Evolutionary conservation across 2,329 filamentous ascomycete genomes (phyloP), one percentile per base, ranked within the genome.

Genomic region (Cladophialophora psammophila): DNA sequence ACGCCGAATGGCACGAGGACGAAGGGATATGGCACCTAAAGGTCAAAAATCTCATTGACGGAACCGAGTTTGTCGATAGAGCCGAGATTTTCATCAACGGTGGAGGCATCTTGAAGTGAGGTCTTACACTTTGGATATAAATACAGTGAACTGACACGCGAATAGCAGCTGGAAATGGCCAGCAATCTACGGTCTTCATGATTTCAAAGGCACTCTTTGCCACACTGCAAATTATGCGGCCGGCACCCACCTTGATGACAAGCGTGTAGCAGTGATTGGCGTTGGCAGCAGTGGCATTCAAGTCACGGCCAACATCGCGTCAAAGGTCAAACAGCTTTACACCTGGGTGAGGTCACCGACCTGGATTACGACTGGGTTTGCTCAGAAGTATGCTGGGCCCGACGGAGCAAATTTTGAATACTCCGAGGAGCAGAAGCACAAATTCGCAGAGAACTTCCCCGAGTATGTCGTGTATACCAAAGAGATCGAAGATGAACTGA

Each of bases 181-280:
- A 1, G 79, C 81, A 15, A 81, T 88, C 18, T 79, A 82, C 0
- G 87, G 86, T 0, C 69, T 84, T 0, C 71, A 81, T 1, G 77
- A 76, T 18, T 90, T 87, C 76, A 75, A 80, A 62, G 86, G 86
- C 9, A 73, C 76, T 9, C 75, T 87, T 3, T 79, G 87, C 48
- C 87, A 89, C 72, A 84, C 84, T 0, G 83, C 86, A 1, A 78
- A 81, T 42, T 90, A 86, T 85, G 81, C 85, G 1, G 75, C 83
- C 5, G 79, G 81, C 20, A 76, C 85, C 6, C 78, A 84, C 15
- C 75, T 86, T 5, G 74, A 73, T 1, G 81, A 77, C 31, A 85
- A 85, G 68, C 77, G 78, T 7, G 83, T 86, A 26, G 81, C 82
- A 5, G 74, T 88, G 13, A 82, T 88, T 55, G 86, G 86, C 13